Percentiles rank a stretch among this genome's conserved stretches.
phyloP scores from a whole-genome alignment of 129 eudicot genomes.

The Calendula officinalis region DNA sequence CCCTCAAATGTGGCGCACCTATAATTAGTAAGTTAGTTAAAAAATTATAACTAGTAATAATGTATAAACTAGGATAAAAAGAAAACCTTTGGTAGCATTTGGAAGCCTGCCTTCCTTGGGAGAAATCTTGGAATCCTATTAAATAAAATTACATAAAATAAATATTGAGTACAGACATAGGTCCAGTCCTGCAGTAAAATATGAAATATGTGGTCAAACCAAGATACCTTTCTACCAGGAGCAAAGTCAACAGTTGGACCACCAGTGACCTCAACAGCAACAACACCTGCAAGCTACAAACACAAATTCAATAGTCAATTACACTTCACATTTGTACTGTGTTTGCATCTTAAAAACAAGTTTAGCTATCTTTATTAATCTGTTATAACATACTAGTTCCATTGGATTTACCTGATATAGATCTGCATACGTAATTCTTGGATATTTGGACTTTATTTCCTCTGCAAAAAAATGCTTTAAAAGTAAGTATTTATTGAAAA shows the following conservation, averaged over 20 bases:
- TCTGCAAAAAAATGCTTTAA: constrained; percentile 52
- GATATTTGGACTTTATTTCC: constrained; percentile 78
- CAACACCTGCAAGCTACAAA: constrained; percentile 92
- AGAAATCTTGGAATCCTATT: constrained; percentile 69
- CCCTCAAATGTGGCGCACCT: constrained; percentile 89
- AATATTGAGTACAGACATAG: constrained; percentile 3
- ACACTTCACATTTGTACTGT: constrained; percentile 1
- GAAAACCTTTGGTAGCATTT: constrained; percentile 75
- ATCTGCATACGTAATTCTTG: constrained; percentile 94
- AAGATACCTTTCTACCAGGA: constrained; percentile 91
- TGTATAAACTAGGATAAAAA: constrained; percentile 16
- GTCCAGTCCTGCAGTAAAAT: constrained; percentile 4
- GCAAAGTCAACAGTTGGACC: constrained; percentile 85
- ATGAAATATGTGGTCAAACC: not conserved
- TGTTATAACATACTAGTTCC: not conserved
- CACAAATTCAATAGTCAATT: constrained; percentile 22
- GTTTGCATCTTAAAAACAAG: constrained; percentile 20
- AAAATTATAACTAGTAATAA: constrained; percentile 6
- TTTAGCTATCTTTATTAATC: constrained; percentile 1
- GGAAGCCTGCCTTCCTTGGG: constrained; percentile 97
- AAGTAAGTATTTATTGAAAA: not conserved
- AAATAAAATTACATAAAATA: constrained; percentile 15
- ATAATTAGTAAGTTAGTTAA: constrained; percentile 18
- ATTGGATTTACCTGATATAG: constrained; percentile 75
- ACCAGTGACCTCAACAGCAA: constrained; percentile 96